These are phyloP conservation scores for Paramecium bursaria DNA, from an alignment of 73 alveolate genomes.

Conservation along the genomic window DNA sequence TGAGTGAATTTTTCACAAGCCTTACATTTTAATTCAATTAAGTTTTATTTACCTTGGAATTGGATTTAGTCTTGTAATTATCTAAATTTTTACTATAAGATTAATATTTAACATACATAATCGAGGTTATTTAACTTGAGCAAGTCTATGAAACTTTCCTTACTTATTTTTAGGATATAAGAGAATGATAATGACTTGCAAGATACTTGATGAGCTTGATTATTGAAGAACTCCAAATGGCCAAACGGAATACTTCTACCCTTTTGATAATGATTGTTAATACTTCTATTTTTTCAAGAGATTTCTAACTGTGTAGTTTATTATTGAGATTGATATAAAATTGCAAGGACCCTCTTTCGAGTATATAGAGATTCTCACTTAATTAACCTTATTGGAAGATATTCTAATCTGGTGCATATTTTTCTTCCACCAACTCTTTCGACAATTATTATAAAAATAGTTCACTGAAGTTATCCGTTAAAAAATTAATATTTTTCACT, in stretches of 20 bases:
- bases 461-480: slow-evolving; percentile 33
- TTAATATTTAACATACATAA: slow-evolving; percentile 3
- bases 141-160: slow-evolving; percentile 2
- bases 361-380: no score
- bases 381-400: not conserved
- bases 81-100: slow-evolving; percentile 26
- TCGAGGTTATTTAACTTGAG: not conserved
- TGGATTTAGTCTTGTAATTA: slow-evolving; percentile 29
- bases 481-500: not conserved
- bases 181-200: slow-evolving; percentile 37
- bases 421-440: slow-evolving; percentile 33
- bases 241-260: slow-evolving; percentile 37
- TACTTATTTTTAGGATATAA: slow-evolving; percentile 19
- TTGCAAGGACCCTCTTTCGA: no score
- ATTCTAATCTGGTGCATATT: slow-evolving; percentile 18
- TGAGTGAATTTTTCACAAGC: slow-evolving; percentile 41
- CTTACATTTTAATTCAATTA: slow-evolving; percentile 11
- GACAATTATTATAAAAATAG: not conserved
- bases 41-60: slow-evolving; percentile 1
- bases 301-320: no score
- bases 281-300: no score
- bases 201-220: slow-evolving; percentile 10
- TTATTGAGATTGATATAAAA: no score
- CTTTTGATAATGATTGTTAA: no score
- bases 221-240: slow-evolving; percentile 19